Evolutionary conservation across 2,329 filamentous ascomycete genomes (phyloP).

Genomic region (Paradendryphiella salina): DNA sequence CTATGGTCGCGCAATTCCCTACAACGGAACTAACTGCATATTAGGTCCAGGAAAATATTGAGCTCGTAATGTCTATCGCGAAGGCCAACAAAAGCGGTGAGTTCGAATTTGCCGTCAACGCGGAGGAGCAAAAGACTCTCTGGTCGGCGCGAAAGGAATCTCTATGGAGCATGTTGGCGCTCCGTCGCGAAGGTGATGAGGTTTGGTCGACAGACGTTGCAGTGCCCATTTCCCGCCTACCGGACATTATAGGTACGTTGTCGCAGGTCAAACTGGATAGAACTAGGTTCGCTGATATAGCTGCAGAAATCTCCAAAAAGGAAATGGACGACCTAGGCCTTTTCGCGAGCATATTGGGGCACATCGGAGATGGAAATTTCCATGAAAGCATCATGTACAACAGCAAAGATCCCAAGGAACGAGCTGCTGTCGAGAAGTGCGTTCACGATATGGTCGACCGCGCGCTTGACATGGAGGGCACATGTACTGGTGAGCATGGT

Average conservation of each 20-base stretch:
- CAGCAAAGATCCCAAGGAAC: conserved; percentile 67
- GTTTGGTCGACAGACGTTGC: conserved; percentile 66
- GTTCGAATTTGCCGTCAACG: conserved; percentile 60
- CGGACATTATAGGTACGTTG: conserved; percentile 62
- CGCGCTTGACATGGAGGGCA: conserved; percentile 93
- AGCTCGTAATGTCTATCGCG: conserved; percentile 68
- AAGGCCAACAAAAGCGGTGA: conserved; percentile 60
- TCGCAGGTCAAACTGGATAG: not conserved
- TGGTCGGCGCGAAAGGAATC: conserved; percentile 65
- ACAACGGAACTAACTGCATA: conserved; percentile 36
- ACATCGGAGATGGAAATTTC: conserved; percentile 94
- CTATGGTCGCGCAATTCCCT: conserved; percentile 18
- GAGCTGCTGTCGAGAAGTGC: conserved; percentile 74
- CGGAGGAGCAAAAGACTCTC: conserved; percentile 58
- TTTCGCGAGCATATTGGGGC: conserved; percentile 85
- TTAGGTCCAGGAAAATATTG: conserved; percentile 73
- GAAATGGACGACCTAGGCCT: conserved; percentile 84
- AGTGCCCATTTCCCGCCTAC: conserved; percentile 62
- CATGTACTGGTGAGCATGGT: conserved; percentile 86
- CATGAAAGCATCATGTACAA: conserved; percentile 92
- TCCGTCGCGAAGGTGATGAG: conserved; percentile 59
- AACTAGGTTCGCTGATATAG: conserved; percentile 14
- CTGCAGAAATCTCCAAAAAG: conserved; percentile 77
- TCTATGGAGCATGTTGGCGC: conserved; percentile 63
- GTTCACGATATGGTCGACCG: conserved; percentile 89